Base-by-base conservation (phyloP, 2,329 filamentous ascomycete species). In the Fusarium sp. region DNA sequence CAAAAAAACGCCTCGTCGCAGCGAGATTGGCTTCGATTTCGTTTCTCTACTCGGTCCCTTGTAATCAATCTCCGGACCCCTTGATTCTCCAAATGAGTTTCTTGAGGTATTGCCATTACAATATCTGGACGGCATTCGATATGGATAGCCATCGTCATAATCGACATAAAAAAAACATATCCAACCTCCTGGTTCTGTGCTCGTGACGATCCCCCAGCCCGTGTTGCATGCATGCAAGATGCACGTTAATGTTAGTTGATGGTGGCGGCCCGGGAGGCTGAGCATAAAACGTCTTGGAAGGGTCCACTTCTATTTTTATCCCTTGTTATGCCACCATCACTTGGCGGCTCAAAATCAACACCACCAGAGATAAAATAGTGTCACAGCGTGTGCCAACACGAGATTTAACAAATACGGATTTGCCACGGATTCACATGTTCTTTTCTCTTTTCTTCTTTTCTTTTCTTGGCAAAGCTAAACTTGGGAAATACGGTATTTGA, bases 221-320 rank as follows among this genome's bases (percentile, higher is more conserved):
- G n/a, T n/a, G n/a, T n/a, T n/a, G n/a, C n/a, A 52, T 38, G 30
- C 49, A 53, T 36, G 34, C 8, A 36, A 36, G 17, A 36, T n/a
- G 36, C 26, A 14, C 30, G 30, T 7, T 34, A 34, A 6, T 17
- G 32, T 34, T 26, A 40, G 32, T 17, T 48, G 46, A 32, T 32
- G 51, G 44, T 40, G 62, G 62, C 51, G 51, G 44, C 17, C 17
- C 44, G 48, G 62, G 62, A 68, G 66, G 66, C 66, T 59, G 57
- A 67, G 66, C 62, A 63, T 49, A 58, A 55, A 55, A 42, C 43
- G 44, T 46, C 38, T 50, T 46, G 12, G 17, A 15, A 32, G 42
- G 23, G 20, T 28, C 54, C 52, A 50, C 54, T 57, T 47, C 66
- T 68, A 68, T 68, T 69, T 68, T 67, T 69, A 69, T 69, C 49